These are phyloP conservation scores for Begonia peltatifolia DNA, from an alignment of 306 rosid genomes.

Conservation along the genomic window DNA sequence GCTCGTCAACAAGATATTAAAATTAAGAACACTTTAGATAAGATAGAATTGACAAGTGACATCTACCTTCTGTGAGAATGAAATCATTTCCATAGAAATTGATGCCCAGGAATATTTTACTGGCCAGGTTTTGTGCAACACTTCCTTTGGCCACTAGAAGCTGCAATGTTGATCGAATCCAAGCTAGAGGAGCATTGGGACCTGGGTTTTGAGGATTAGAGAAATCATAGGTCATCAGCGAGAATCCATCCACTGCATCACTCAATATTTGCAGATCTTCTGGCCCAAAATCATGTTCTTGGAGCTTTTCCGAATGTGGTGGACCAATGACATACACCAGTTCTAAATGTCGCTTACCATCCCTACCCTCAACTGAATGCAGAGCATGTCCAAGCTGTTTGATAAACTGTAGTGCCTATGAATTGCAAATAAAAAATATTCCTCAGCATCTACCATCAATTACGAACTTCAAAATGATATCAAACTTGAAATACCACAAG, in stretches of 20 bases:
- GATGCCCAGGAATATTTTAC: slow-evolving; percentile 77
- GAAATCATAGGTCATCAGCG: slow-evolving; percentile 91
- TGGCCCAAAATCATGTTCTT: slow-evolving; percentile 68
- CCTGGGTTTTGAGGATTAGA: slow-evolving; percentile 79
- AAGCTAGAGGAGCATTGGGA: slow-evolving; percentile 92
- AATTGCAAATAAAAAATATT: slow-evolving; percentile 19
- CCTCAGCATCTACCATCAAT: background rate
- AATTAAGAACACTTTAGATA: too few relatives aligned
- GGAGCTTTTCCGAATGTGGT: slow-evolving; percentile 68
- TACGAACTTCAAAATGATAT: too few relatives aligned
- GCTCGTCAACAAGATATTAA: too few relatives aligned
- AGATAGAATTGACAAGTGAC: background rate
- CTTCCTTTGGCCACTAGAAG: slow-evolving; percentile 43
- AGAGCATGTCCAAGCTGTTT: slow-evolving; percentile 74
- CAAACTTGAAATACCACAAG: too few relatives aligned
- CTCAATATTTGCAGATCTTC: slow-evolving; percentile 58
- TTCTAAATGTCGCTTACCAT: slow-evolving; percentile 33
- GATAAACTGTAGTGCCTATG: slow-evolving; percentile 72
- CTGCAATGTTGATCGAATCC: slow-evolving; percentile 55
- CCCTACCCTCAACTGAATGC: slow-evolving; percentile 44
- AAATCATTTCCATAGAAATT: slow-evolving; percentile 93
- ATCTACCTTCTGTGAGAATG: slow-evolving; percentile 49
- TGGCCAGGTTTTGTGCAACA: slow-evolving; percentile 23
- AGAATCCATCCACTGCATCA: slow-evolving; percentile 74
- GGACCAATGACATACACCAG: slow-evolving; percentile 86